Percentiles rank a stretch among this genome's conserved stretches.
These are phyloP conservation scores for Rosa rugosa DNA, from an alignment of 306 rosid species.

Conservation along the genomic window DNA sequence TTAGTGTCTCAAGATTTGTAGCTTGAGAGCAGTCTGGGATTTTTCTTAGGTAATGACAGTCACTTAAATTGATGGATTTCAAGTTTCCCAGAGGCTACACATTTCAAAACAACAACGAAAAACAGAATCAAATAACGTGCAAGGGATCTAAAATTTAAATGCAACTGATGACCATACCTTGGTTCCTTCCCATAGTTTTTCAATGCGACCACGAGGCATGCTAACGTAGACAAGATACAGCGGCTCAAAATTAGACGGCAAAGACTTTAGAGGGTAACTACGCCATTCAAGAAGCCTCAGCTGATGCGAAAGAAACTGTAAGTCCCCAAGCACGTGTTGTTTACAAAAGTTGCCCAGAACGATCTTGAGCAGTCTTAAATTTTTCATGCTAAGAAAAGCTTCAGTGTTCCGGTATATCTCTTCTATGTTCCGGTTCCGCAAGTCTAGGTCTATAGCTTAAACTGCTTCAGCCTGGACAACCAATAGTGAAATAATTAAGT, in stretches of 20 bases:
- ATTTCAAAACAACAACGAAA: too few species aligned
- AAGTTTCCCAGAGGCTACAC: too few species aligned
- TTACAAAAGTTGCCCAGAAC: too few species aligned
- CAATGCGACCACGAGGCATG: background rate
- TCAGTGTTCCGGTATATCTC: background rate
- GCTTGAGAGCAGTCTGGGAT: too few species aligned
- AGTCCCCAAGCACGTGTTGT: too few species aligned
- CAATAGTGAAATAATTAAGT: background rate
- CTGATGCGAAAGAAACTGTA: background rate
- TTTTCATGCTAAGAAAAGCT: conserved; percentile 27
- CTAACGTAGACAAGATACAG: conserved; percentile 19
- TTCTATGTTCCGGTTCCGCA: accelerated
- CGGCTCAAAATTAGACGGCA: background rate
- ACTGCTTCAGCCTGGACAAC: conserved; percentile 17
- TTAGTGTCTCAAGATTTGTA: too few species aligned
- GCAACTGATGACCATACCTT: too few species aligned
- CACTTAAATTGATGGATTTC: too few species aligned
- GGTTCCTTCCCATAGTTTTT: conserved; percentile 4
- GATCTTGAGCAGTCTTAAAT: conserved; percentile 22
- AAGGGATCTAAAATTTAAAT: too few species aligned
- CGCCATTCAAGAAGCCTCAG: conserved; percentile 22
- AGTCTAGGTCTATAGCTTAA: conserved; percentile 14
- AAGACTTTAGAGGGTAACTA: conserved; percentile 7
- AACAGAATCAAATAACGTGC: too few species aligned
- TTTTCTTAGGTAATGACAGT: too few species aligned